Base-by-base conservation (phyloP, 2,329 filamentous ascomycete genomes). In the Cadophora sp. region DNA sequence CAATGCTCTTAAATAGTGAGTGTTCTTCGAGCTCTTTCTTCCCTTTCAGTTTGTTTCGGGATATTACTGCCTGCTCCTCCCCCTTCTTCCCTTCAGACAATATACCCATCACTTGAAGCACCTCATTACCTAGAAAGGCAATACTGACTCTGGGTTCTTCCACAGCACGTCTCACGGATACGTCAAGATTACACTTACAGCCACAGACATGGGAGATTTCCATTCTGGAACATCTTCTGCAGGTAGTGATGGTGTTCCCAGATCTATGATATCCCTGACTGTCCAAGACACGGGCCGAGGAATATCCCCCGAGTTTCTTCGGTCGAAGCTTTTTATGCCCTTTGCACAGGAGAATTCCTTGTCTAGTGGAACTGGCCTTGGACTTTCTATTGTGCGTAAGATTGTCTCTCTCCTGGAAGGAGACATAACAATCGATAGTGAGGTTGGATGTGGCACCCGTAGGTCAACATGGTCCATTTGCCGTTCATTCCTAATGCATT, bases 281-380 rank as follows among this genome's bases (percentile, higher is more conserved):
- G 90, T 96, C 22, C 85, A 87, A 69, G 93, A 96, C 73, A 94
- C 91, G 0, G 89, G 89, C 0, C 85, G 85, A 68, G 89, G 89
- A 4, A 91, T 91, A 66, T 87, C 85, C 0, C 81, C 84, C 20
- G 85, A 90, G n/a, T 91, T 88, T 70, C 79, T 90, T 50, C 81
- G 85, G 18, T 85, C 84, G 1, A 83, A 85, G 24, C 78, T 91
- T 0, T 91, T 88, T 70, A 85, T 84, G 0, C 87, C 88, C 0
- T 91, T 90, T 69, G 80, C 83, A 0, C 89, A 91, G 68, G 89
- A 91, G 72, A 85, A 90, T 62, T 81, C 83, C 0, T 77, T 91
- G 22, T 84, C 86, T 0, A 84, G 85, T 14, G 89, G 89, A 0
- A 87, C 87, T 1, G 89, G 89, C 0, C 78, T 91, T 0, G 89